These are phyloP conservation scores for Coemansia sp. DNA, from an alignment of 192 early-diverging fungal genomes.

Conservation along the genomic window DNA sequence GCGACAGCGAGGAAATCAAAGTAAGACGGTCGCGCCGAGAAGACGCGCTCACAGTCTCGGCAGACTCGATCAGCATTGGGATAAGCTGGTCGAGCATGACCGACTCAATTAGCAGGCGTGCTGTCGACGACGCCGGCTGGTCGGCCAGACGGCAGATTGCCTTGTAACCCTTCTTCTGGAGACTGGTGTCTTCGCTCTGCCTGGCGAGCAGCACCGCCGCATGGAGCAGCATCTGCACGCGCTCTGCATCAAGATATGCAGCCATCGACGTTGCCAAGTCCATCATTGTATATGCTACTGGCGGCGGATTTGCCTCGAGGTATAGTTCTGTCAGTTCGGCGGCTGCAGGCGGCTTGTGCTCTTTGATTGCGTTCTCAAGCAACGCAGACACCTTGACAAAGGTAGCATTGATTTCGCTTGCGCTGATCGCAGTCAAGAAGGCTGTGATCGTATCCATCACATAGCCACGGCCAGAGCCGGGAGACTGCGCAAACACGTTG, in stretches of 20 bases:
- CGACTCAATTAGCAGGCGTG: slow-evolving; percentile 28
- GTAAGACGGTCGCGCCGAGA: slow-evolving; percentile 82
- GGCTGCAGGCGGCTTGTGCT: slow-evolving; percentile 51
- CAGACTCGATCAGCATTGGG: slow-evolving; percentile 73
- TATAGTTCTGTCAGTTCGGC: slow-evolving; percentile 53
- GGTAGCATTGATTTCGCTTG: slow-evolving; percentile 60
- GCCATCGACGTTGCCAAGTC: slow-evolving; percentile 78
- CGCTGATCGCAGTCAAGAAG: slow-evolving; percentile 61
- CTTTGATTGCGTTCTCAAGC: slow-evolving; percentile 59
- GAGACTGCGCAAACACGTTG: slow-evolving; percentile 71
- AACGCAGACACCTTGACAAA: slow-evolving; percentile 63
- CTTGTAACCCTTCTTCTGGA: slow-evolving; percentile 98
- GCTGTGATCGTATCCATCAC: slow-evolving; percentile 66
- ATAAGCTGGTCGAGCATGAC: slow-evolving; percentile 62
- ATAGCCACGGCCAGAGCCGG: slow-evolving; percentile 62
- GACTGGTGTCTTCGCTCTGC: slow-evolving; percentile 64
- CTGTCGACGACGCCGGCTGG: slow-evolving; percentile 29
- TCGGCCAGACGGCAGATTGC: slow-evolving; percentile 58
- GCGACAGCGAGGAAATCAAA: slow-evolving; percentile 63
- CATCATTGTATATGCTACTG: slow-evolving; percentile 82
- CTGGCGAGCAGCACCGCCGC: slow-evolving; percentile 43
- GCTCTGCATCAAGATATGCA: slow-evolving; percentile 68
- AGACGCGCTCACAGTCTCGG: slow-evolving; percentile 60
- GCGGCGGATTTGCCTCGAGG: slow-evolving; percentile 56
- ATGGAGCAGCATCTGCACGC: slow-evolving; percentile 58